These are phyloP conservation scores for Dalbergia cultrata DNA, from an alignment of 306 rosid species.

Conservation along the genomic window DNA sequence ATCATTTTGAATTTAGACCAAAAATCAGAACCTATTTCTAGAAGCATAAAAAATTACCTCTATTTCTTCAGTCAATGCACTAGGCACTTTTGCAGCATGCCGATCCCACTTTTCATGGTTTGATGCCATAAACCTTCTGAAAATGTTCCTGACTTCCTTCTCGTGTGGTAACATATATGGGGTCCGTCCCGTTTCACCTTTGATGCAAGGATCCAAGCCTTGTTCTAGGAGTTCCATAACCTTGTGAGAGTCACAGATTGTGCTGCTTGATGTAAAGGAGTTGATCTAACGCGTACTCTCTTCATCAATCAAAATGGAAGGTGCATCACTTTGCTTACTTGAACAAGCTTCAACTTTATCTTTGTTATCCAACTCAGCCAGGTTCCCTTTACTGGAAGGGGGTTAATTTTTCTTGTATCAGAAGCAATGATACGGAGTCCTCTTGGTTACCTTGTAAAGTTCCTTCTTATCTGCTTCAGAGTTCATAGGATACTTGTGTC, in stretches of 20 bases:
- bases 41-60: constrained; percentile 67
- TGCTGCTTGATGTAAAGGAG: constrained; percentile 86
- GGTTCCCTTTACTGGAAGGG: constrained; percentile 42
- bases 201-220: constrained; percentile 83
- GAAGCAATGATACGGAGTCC: constrained; percentile 33
- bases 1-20: constrained; percentile 31
- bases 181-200: constrained; percentile 85
- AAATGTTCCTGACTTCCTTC: constrained; percentile 87
- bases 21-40: not conserved
- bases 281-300: constrained; percentile 61
- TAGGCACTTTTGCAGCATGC: constrained; percentile 90
- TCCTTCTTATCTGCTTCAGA: too few relatives aligned
- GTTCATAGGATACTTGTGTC: constrained; percentile 66
- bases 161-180: constrained; percentile 87
- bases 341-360: constrained; percentile 62
- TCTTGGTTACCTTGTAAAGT: constrained; percentile 39
- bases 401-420: constrained; percentile 42
- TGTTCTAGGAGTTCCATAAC: constrained; percentile 85
- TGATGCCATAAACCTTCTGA: constrained; percentile 94
- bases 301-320: constrained; percentile 55
- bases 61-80: constrained; percentile 94
- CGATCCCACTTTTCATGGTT: constrained; percentile 93
- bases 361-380: constrained; percentile 50
- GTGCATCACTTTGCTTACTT: constrained; percentile 47
- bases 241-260: constrained; percentile 59